Evolutionary conservation across 371 early-diverging fungal genomes (phyloP).

Genomic region (Rhizopus microsporus): DNA sequence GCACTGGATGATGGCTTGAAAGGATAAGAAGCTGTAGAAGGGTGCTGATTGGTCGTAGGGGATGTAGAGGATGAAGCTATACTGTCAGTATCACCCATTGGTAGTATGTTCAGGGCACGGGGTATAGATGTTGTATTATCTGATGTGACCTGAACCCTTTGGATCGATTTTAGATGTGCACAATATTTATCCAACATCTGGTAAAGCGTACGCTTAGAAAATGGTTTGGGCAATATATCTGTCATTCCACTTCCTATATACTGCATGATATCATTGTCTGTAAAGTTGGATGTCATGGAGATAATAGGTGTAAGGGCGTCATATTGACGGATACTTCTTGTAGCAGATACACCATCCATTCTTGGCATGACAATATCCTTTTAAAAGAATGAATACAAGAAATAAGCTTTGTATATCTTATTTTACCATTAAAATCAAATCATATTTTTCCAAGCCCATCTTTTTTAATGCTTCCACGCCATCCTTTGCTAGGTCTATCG

Average conservation of each 20-base stretch:
- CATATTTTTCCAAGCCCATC: slow-evolving; percentile 67
- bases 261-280: slow-evolving; percentile 66
- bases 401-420: not conserved
- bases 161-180: slow-evolving; percentile 50
- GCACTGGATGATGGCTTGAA: slow-evolving; percentile 2
- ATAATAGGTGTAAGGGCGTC: slow-evolving; percentile 76
- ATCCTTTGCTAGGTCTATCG: slow-evolving; percentile 72
- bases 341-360: slow-evolving; percentile 76
- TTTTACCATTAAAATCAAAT: slow-evolving; percentile 77
- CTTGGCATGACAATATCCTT: slow-evolving; percentile 80
- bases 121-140: slow-evolving; percentile 7
- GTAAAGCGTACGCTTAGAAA: slow-evolving; percentile 57
- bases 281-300: slow-evolving; percentile 76
- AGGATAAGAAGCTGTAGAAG: not conserved
- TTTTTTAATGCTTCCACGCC: slow-evolving; percentile 72
- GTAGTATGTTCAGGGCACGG: slow-evolving; percentile 9
- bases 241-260: slow-evolving; percentile 82
- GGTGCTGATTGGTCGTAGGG: not conserved
- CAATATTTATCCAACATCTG: slow-evolving; percentile 66
- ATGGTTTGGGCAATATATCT: slow-evolving; percentile 81
- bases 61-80: not conserved
- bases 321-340: slow-evolving; percentile 74
- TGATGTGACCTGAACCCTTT: slow-evolving; percentile 14
- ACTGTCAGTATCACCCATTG: not conserved
- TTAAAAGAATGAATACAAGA: not conserved